A percentile compares a stretch with the other conserved stretches of the same genome.
phyloP scores from a whole-genome alignment of 441 rosid genomes.

The Syzygium syzygioides region DNA sequence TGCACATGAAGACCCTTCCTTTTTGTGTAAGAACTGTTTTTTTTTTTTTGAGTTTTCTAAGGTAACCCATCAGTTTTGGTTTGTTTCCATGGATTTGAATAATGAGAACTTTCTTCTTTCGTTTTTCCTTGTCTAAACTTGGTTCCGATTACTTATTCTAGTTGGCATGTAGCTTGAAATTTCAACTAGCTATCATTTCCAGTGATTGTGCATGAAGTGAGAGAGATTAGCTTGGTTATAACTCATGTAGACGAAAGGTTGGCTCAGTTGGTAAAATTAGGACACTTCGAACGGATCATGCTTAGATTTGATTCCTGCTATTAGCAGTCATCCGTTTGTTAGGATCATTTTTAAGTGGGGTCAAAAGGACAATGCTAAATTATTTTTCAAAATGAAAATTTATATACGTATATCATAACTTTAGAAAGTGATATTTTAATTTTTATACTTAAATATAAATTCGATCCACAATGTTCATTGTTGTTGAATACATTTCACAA shows the following conservation, averaged over 20 bases:
- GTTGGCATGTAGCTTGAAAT: not conserved
- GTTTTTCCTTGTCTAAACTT: not conserved
- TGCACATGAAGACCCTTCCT: constrained; percentile 6
- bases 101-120: not conserved
- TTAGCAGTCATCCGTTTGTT: not conserved
- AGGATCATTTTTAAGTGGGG: not conserved
- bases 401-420: not conserved
- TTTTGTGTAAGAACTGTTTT: not conserved
- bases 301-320: not conserved
- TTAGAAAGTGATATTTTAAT: not conserved
- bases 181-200: not conserved
- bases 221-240: not conserved
- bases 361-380: not conserved
- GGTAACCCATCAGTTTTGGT: not conserved
- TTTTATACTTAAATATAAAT: not conserved
- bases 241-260: not conserved
- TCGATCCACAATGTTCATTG: not conserved
- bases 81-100: not conserved
- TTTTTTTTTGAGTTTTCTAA: not conserved
- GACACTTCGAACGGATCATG: not conserved
- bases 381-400: not conserved
- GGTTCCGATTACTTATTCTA: not conserved
- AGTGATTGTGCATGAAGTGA: not conserved
- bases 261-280: not conserved
- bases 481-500: not conserved